A percentile compares a stretch with the other conserved stretches of the same genome.
Evolutionary conservation across 2,329 filamentous ascomycete genomes (phyloP).

Genomic region (Fusarium xyrophilum): DNA sequence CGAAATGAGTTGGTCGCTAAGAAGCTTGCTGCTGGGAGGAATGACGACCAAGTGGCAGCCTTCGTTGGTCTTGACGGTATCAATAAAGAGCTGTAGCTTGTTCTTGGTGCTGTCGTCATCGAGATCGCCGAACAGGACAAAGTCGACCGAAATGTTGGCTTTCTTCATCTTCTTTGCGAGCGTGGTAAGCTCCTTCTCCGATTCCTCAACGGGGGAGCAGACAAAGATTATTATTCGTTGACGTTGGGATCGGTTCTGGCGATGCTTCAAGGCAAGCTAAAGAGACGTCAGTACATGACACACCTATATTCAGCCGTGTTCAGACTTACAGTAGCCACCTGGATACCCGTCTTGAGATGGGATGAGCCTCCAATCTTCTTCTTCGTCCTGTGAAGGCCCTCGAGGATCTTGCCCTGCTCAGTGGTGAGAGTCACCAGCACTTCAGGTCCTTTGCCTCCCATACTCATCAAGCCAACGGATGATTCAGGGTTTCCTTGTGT

Average conservation of each 20-base stretch:
- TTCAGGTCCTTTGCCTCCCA: constrained; percentile 97
- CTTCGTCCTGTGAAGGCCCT: constrained; percentile 87
- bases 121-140: constrained; percentile 92
- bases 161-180: constrained; percentile 99
- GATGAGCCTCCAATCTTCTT: constrained; percentile 89
- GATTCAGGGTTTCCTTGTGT: constrained; percentile 96
- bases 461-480: constrained; percentile 97
- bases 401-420: constrained; percentile 93
- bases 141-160: constrained; percentile 90
- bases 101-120: constrained; percentile 87
- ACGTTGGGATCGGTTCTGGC: constrained; percentile 95
- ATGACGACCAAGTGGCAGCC: constrained; percentile 92
- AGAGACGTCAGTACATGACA: constrained; percentile 32
- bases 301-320: neutral
- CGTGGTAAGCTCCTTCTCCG: constrained; percentile 85
- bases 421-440: constrained; percentile 95
- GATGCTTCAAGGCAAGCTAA: constrained; percentile 94
- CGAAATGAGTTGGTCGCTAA: constrained; percentile 89
- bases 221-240: constrained; percentile 97
- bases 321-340: constrained; percentile 85
- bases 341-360: constrained; percentile 91
- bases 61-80: constrained; percentile 88
- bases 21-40: constrained; percentile 86
- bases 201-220: constrained; percentile 89
- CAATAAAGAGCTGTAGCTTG: constrained; percentile 93